phyloP scores from a whole-genome alignment of 2,329 filamentous ascomycete species.

The Exophiala bonariae region DNA sequence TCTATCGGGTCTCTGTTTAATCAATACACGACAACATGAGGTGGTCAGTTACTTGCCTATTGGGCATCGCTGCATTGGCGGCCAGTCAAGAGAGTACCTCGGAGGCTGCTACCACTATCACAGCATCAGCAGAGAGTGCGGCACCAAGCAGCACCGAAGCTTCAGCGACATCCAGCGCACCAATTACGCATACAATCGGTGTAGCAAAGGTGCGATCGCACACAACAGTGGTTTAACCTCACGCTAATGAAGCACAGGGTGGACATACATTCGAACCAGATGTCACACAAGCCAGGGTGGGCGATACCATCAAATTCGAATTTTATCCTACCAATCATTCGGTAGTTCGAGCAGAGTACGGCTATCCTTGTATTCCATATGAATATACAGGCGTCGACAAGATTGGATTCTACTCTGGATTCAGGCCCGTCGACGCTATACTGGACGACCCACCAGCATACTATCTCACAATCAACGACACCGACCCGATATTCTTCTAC shows the following conservation, averaged over 20 bases:
- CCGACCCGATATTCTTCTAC: slow-evolving; percentile 67
- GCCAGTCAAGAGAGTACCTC: too few relatives aligned
- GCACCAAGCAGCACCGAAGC: slow-evolving; percentile 6
- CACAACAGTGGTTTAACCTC: not conserved
- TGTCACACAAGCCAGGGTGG: slow-evolving; percentile 21
- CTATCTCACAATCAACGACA: slow-evolving; percentile 56
- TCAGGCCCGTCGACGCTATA: slow-evolving; percentile 48
- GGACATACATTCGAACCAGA: slow-evolving; percentile 26
- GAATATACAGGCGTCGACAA: slow-evolving; percentile 51
- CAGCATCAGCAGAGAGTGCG: slow-evolving; percentile 2
- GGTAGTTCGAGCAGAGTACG: slow-evolving; percentile 60
- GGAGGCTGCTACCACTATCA: slow-evolving; percentile 3
- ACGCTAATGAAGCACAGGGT: slow-evolving; percentile 11
- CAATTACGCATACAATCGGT: slow-evolving; percentile 24
- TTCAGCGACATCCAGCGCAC: slow-evolving; percentile 14
- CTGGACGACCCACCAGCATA: slow-evolving; percentile 43
- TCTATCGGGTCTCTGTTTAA: too few relatives aligned
- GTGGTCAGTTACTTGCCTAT: too few relatives aligned
- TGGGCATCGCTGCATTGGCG: too few relatives aligned
- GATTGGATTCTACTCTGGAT: slow-evolving; percentile 57
- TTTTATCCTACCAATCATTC: slow-evolving; percentile 66
- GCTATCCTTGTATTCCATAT: slow-evolving; percentile 63
- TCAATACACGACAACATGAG: too few relatives aligned
- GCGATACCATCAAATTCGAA: slow-evolving; percentile 43
- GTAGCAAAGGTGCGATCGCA: slow-evolving; percentile 14